A percentile compares a stretch with the other conserved stretches of the same genome.
Evolutionary conservation across 371 early-diverging fungal genomes (phyloP).

Genomic region (Mucor irregularis): DNA sequence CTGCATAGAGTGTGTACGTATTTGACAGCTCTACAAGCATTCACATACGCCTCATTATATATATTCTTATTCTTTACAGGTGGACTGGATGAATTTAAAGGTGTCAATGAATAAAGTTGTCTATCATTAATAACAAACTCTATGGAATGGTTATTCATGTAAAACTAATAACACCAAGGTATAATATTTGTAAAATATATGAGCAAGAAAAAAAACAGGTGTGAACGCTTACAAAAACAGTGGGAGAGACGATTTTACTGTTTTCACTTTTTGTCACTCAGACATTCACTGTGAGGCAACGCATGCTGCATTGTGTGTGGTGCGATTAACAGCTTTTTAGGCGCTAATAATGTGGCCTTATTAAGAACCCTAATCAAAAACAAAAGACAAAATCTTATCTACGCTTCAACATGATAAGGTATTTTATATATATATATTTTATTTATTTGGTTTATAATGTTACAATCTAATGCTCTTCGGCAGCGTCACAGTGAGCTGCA

Average conservation of each 20-base stretch:
- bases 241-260: no score
- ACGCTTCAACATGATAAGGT: background rate
- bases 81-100: slow-evolving; percentile 17
- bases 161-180: background rate
- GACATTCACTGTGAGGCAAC: no score
- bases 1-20: no score
- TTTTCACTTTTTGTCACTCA: no score
- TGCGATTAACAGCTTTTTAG: no score
- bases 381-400: background rate
- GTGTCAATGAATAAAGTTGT: background rate
- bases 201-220: background rate
- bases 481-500: slow-evolving; percentile 47
- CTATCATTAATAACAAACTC: slow-evolving; percentile 5
- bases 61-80: slow-evolving; percentile 18
- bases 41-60: slow-evolving; percentile 49
- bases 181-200: background rate
- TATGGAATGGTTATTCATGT: slow-evolving; percentile 17
- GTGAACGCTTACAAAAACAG: no score
- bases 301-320: no score
- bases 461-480: slow-evolving; percentile 32
- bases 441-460: no score
- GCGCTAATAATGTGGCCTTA: no score
- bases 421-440: background rate
- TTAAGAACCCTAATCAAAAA: no score
- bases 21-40: slow-evolving; percentile 54